These are phyloP conservation scores for Aspergillus uvarum DNA, from an alignment of 2,329 filamentous ascomycete species.

Conservation along the genomic window DNA sequence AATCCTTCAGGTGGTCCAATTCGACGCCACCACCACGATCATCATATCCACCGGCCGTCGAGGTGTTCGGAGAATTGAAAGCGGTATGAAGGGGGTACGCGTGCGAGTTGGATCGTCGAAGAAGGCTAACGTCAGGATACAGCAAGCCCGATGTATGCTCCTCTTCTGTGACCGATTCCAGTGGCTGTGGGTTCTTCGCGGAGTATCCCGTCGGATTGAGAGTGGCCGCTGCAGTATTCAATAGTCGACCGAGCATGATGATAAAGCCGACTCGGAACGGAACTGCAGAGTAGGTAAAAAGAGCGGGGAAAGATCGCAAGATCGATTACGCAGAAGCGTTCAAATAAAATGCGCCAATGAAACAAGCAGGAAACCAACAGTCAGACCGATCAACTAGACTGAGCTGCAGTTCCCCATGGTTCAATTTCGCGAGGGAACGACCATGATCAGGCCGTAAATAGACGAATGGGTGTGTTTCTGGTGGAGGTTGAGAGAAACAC, in stretches of 20 bases:
- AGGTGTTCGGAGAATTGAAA: conserved; percentile 45
- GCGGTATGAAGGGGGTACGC: conserved; percentile 44
- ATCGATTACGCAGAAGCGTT: conserved; percentile 8
- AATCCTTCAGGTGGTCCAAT: conserved; percentile 45
- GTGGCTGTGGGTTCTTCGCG: conserved; percentile 37
- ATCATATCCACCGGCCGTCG: conserved; percentile 46
- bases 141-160: conserved; percentile 50
- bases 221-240: conserved; percentile 46
- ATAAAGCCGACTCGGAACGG: conserved; percentile 15
- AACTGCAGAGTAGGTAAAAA: conserved; percentile 7
- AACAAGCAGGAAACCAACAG: conserved; percentile 15
- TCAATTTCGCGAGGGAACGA: conserved; percentile 29
- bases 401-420: conserved; percentile 36
- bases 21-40: conserved; percentile 49
- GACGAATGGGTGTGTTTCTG: conserved; percentile 6
- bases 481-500: conserved; percentile 10
- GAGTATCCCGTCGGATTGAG: conserved; percentile 43
- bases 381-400: conserved; percentile 31
- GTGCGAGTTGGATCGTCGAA: conserved; percentile 42
- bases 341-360: not conserved
- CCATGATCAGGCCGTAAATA: conserved; percentile 25
- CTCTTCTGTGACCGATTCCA: conserved; percentile 51
- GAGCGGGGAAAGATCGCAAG: conserved; percentile 2
- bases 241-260: conserved; percentile 45
- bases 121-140: conserved; percentile 47